A percentile compares a stretch with the other conserved stretches of the same genome.
These are phyloP conservation scores for Phytophthora capsici DNA, from an alignment of 352 stramenopile species.

Conservation along the genomic window DNA sequence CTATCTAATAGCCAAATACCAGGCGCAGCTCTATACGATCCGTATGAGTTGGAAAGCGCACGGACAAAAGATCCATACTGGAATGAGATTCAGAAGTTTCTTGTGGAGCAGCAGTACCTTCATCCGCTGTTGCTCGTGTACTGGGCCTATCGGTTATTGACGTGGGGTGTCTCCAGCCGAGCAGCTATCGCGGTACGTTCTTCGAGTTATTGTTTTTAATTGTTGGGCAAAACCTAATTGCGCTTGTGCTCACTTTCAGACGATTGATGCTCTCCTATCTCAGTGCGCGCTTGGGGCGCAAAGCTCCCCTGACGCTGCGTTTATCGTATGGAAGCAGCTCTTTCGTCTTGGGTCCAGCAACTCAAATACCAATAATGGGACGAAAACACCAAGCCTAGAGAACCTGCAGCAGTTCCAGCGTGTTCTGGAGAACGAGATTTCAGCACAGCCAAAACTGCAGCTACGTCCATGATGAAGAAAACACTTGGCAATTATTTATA, in stretches of 20 bases:
- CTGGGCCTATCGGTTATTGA: conserved; percentile 70
- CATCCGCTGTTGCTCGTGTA: conserved; percentile 71
- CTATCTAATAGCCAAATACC: conserved; percentile 6
- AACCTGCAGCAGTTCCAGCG: conserved; percentile 44
- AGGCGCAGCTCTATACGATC: conserved; percentile 47
- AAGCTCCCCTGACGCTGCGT: conserved; percentile 55
- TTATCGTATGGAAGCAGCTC: conserved; percentile 68
- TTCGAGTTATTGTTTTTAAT: background rate
- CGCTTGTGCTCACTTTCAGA: conserved; percentile 36
- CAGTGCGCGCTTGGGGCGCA: conserved; percentile 62
- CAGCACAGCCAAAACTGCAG: conserved; percentile 62
- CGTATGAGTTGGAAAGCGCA: conserved; percentile 73
- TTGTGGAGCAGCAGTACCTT: conserved; percentile 63
- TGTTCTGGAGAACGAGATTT: conserved; percentile 52
- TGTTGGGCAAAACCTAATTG: too few relatives aligned
- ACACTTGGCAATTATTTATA: conserved; percentile 30
- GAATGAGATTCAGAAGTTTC: conserved; percentile 80
- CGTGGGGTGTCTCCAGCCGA: conserved; percentile 69
- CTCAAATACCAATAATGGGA: conserved; percentile 13
- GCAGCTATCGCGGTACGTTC: conserved; percentile 60
- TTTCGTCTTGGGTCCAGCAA: conserved; percentile 49
- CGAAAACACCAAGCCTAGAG: conserved; percentile 15
- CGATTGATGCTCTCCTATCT: conserved; percentile 65
- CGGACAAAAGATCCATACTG: conserved; percentile 77
- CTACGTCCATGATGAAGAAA: conserved; percentile 42